Evolutionary conservation across 2,329 filamentous ascomycete species (phyloP).

Genomic region (Aureobasidium namibiae): DNA sequence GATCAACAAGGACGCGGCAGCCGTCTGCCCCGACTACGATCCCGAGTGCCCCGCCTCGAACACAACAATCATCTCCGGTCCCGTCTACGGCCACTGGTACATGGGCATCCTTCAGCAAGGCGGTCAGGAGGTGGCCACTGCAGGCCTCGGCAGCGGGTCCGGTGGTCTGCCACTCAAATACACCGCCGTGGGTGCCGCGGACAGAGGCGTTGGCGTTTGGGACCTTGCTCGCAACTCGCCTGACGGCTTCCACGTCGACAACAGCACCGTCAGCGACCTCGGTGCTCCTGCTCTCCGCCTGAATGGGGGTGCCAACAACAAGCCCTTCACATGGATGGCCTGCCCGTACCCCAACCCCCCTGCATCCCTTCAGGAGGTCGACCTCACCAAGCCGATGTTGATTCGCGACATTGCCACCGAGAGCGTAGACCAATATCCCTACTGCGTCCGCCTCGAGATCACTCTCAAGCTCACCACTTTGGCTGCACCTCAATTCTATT

Average conservation of each 20-base stretch:
- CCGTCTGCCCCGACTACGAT: constrained; percentile 5
- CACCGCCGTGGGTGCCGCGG: not conserved
- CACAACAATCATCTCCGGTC: constrained; percentile 3
- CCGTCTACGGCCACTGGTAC: constrained; percentile 3
- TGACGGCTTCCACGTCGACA: not conserved
- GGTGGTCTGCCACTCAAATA: not conserved
- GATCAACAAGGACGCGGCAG: not conserved
- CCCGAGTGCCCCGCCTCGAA: constrained; percentile 3
- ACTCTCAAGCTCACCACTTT: not conserved
- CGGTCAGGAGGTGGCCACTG: not conserved
- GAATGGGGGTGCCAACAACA: too few relatives aligned
- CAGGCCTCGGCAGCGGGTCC: not conserved
- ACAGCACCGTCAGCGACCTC: not conserved
- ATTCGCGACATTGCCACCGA: not conserved
- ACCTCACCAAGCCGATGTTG: not conserved
- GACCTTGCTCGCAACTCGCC: not conserved
- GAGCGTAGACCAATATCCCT: not conserved
- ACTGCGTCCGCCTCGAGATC: not conserved
- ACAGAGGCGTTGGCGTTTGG: not conserved
- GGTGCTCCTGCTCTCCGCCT: not conserved
- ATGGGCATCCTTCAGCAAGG: not conserved
- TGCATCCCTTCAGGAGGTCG: not conserved
- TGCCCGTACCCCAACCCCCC: not conserved
- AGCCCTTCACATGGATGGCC: not conserved
- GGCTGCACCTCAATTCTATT: constrained; percentile 2